phyloP scores from a whole-genome alignment of 176 grass and related monocot genomes.

The Eleusine indica region DNA sequence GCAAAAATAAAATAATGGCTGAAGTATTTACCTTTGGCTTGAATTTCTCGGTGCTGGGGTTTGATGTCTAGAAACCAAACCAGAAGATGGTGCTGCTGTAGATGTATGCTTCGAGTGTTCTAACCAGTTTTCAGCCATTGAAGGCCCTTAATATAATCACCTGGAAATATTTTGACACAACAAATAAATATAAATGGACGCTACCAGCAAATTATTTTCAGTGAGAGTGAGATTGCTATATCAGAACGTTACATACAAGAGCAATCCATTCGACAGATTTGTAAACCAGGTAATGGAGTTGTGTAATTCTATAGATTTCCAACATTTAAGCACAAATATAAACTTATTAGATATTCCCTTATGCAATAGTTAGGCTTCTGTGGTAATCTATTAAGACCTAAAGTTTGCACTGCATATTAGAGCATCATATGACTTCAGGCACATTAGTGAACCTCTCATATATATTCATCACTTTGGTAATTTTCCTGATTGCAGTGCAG shows the following conservation, averaged over 20 bases:
- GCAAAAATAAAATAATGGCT: slow-evolving; percentile 2
- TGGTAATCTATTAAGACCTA: neutral
- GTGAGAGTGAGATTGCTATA: neutral
- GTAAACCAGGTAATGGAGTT: slow-evolving; percentile 2
- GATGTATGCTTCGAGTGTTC: slow-evolving; percentile 39
- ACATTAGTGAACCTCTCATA: neutral
- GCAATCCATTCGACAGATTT: slow-evolving; percentile 1
- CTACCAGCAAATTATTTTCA: neutral
- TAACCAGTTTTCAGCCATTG: slow-evolving; percentile 52
- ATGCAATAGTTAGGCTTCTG: neutral
- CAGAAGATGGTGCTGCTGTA: slow-evolving; percentile 29
- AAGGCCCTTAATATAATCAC: slow-evolving; percentile 17
- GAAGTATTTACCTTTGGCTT: slow-evolving; percentile 42
- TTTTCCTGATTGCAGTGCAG: neutral
- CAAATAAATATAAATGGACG: slow-evolving; percentile 14
- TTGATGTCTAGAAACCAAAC: slow-evolving; percentile 30
- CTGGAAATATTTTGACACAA: slow-evolving; percentile 20
- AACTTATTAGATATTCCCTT: slow-evolving; percentile 5
- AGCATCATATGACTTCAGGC: slow-evolving; percentile 9
- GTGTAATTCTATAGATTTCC: slow-evolving; percentile 3
- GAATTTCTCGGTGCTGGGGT: slow-evolving; percentile 12
- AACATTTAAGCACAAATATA: neutral
- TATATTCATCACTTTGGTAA: neutral
- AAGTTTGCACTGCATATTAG: slow-evolving; percentile 12
- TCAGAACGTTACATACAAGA: slow-evolving; percentile 22